Percentiles rank a stretch among this genome's conserved stretches.
phyloP scores from a whole-genome alignment of 441 rosid genomes.

The Eugenia klotzschiana region DNA sequence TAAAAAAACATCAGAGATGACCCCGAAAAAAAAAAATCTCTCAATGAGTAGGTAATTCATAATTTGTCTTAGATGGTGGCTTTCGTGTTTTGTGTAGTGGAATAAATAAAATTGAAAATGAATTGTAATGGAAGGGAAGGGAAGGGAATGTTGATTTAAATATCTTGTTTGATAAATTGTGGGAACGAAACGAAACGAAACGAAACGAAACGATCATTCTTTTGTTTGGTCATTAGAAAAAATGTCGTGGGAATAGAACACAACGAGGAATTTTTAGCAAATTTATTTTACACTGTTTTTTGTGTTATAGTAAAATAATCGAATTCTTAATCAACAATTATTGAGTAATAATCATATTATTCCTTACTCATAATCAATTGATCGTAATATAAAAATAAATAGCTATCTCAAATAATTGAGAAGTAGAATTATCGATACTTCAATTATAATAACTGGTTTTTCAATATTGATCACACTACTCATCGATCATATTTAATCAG shows the following conservation, averaged over 20 bases:
- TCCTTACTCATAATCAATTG: rapidly evolving
- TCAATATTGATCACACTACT: neutral
- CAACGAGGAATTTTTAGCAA: neutral
- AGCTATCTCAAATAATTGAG: neutral
- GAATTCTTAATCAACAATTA: rapidly evolving
- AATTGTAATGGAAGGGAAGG: no score
- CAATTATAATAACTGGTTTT: neutral
- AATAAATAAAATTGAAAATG: neutral
- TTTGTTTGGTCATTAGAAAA: neutral
- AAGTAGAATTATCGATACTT: neutral
- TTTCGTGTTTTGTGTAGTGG: neutral
- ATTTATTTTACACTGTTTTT: neutral
- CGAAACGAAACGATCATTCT: neutral
- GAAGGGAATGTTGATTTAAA: no score
- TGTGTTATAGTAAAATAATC: neutral
- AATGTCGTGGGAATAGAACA: neutral
- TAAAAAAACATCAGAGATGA: no score
- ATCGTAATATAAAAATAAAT: neutral
- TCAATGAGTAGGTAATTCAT: rapidly evolving
- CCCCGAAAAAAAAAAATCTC: neutral
- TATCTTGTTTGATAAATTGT: neutral
- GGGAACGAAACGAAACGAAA: neutral
- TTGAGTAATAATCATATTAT: neutral
- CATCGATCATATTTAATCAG: no score
- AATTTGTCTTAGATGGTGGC: rapidly evolving